Conservation (phyloP, 805 yeast genomes). For the Lachancea dasiensis region DNA sequence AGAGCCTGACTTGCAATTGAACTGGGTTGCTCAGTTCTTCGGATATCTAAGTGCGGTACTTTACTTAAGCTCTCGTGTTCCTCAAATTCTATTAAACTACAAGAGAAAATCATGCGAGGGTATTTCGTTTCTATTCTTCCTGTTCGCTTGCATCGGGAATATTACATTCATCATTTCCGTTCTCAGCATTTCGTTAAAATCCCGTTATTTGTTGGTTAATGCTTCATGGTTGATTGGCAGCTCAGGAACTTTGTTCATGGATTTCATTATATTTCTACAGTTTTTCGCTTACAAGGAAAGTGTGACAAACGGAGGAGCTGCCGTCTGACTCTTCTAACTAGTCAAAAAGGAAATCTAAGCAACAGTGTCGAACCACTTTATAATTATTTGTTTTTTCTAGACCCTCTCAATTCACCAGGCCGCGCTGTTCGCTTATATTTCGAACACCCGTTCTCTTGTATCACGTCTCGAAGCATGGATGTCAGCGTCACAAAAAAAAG, state of each 20-base stretch:
- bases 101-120: constrained; percentile 92
- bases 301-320: too few relatives aligned
- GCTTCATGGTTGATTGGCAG: constrained; percentile 92
- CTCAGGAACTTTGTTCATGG: constrained; percentile 78
- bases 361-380: too few relatives aligned
- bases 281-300: constrained; percentile 65
- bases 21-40: constrained; percentile 76
- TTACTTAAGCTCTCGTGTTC: constrained; percentile 83
- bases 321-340: too few relatives aligned
- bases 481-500: constrained; percentile 5
- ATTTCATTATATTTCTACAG: constrained; percentile 77
- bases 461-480: too few relatives aligned
- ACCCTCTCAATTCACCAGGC: too few relatives aligned
- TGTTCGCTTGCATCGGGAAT: constrained; percentile 94
- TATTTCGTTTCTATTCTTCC: constrained; percentile 83
- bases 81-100: constrained; percentile 82
- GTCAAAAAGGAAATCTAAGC: too few relatives aligned
- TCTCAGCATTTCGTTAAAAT: constrained; percentile 63
- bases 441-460: too few relatives aligned
- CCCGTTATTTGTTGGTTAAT: constrained; percentile 68
- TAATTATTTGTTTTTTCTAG: too few relatives aligned
- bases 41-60: constrained; percentile 74
- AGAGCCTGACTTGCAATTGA: constrained; percentile 49
- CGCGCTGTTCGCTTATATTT: too few relatives aligned
- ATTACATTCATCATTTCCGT: constrained; percentile 85